Conservation (phyloP, 2,329 filamentous ascomycete genomes). For the Fusarium guadeloupense region DNA sequence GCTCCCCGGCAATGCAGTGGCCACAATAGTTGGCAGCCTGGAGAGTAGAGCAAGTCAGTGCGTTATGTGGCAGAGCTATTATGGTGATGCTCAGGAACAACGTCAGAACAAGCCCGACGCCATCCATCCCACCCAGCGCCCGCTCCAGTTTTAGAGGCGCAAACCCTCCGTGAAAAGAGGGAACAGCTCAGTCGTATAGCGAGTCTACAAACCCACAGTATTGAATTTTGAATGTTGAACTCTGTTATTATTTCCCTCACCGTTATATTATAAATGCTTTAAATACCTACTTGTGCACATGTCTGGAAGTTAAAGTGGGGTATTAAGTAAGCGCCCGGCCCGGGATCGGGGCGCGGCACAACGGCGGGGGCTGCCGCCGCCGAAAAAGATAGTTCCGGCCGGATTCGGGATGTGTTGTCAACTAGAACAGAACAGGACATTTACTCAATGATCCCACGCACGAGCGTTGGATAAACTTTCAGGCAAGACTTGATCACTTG, state of each 20-base stretch:
- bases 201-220: not conserved
- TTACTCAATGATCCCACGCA: not conserved
- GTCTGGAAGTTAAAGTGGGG: constrained; percentile 4
- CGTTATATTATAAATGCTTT: not conserved
- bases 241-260: not conserved
- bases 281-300: not conserved
- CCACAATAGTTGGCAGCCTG: too few relatives aligned
- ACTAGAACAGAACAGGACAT: too few relatives aligned
- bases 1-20: not conserved
- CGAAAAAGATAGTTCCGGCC: constrained; percentile 5
- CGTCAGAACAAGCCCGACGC: not conserved
- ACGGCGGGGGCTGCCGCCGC: constrained; percentile 21
- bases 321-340: not conserved
- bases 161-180: not conserved
- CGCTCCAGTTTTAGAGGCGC: not conserved
- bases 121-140: not conserved
- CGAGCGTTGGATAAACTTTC: not conserved
- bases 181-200: not conserved
- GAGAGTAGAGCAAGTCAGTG: not conserved
- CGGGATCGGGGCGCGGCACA: constrained; percentile 12
- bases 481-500: not conserved
- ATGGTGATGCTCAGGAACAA: constrained; percentile 1
- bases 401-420: not conserved
- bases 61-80: not conserved
- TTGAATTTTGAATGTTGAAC: not conserved